phyloP scores from a whole-genome alignment of 2,329 filamentous ascomycete species.

The Claviceps sp. region DNA sequence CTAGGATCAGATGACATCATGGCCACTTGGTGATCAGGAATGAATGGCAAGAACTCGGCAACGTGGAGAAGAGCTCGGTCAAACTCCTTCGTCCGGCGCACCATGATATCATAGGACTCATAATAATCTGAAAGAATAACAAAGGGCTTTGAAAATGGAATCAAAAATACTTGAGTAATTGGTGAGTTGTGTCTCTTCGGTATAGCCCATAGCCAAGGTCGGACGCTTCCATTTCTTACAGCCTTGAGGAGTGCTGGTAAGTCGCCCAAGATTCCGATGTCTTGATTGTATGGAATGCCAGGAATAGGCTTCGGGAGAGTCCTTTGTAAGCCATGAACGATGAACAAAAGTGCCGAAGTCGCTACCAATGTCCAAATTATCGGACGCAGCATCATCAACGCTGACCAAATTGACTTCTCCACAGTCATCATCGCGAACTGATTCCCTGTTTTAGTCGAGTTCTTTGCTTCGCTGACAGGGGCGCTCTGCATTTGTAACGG shows the following conservation, averaged over 20 bases:
- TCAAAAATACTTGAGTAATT: background rate
- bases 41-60: background rate
- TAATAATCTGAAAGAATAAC: background rate
- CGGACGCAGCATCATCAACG: background rate
- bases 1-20: conserved; percentile 13
- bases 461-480: background rate
- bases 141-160: background rate
- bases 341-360: background rate
- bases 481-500: background rate
- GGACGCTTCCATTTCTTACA: background rate
- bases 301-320: background rate
- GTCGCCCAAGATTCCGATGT: background rate
- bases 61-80: background rate
- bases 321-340: background rate
- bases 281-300: conserved; percentile 1
- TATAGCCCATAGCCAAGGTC: background rate
- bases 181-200: background rate
- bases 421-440: background rate
- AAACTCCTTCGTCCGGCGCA: background rate
- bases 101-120: conserved; percentile 1
- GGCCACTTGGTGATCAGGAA: conserved; percentile 14
- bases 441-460: background rate
- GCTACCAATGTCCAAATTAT: background rate
- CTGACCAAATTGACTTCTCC: background rate
- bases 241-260: background rate